Evolutionary conservation across 805 yeast species (phyloP).

Genomic region (Metschnikowia gelsemii): DNA sequence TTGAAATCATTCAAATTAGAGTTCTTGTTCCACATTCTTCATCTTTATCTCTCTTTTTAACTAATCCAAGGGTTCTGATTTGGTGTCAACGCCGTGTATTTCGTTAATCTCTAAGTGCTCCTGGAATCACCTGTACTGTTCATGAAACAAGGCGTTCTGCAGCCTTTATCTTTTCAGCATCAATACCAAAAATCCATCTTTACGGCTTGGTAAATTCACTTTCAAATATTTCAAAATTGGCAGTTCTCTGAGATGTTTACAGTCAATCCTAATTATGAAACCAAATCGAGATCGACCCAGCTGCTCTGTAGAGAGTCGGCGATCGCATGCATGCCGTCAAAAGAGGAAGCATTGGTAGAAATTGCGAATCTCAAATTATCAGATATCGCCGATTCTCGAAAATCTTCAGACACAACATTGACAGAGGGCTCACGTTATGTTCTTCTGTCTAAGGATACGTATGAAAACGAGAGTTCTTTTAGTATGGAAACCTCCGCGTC

Average conservation of each 20-base stretch:
- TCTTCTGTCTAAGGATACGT: not conserved
- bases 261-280: slow-evolving; percentile 1
- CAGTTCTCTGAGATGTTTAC: slow-evolving; percentile 6
- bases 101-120: no score
- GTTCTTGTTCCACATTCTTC: no score
- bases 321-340: slow-evolving; percentile 6
- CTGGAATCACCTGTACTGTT: no score
- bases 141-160: no score
- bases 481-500: not conserved
- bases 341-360: slow-evolving; percentile 1
- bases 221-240: no score
- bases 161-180: no score
- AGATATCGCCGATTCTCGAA: slow-evolving; percentile 7
- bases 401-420: slow-evolving; percentile 15
- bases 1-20: not conserved
- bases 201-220: no score
- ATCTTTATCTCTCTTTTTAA: no score
- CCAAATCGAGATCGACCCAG: slow-evolving; percentile 10
- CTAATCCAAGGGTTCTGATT: no score
- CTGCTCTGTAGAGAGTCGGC: slow-evolving; percentile 11
- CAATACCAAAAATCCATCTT: no score
- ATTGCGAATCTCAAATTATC: slow-evolving; percentile 2
- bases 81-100: no score
- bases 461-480: not conserved
- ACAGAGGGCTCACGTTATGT: slow-evolving; percentile 5